Evolutionary conservation across 2,329 filamentous ascomycete genomes (phyloP).

Genomic region (Hymenotorrendiella dingleyae): DNA sequence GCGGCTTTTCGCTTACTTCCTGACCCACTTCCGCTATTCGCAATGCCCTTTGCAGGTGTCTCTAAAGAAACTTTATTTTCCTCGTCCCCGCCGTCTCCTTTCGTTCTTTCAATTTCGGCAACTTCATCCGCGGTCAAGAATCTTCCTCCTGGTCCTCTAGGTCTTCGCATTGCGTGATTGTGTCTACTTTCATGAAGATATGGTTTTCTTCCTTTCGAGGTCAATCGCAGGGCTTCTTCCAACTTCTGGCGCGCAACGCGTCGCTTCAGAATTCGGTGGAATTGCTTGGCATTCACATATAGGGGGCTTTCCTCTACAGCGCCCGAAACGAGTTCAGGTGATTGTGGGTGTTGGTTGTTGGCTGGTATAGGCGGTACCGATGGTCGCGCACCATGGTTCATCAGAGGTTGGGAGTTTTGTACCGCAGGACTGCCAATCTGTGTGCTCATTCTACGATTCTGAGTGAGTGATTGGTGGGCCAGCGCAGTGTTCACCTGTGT

Average conservation of each 20-base stretch:
- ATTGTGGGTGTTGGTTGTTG: constrained; percentile 61
- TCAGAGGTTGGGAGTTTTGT: constrained; percentile 66
- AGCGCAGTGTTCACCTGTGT: constrained; percentile 51
- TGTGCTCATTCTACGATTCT: constrained; percentile 68
- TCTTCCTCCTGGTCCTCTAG: constrained; percentile 85
- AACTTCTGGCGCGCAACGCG: constrained; percentile 88
- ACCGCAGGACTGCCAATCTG: constrained; percentile 63
- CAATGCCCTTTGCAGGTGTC: constrained; percentile 25
- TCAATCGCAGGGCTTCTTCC: constrained; percentile 85
- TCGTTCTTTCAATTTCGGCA: constrained; percentile 73
- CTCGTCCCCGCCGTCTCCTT: constrained; percentile 33
- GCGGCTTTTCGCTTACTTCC: constrained; percentile 59
- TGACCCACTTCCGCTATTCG: constrained; percentile 28
- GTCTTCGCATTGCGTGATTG: constrained; percentile 95
- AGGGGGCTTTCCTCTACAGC: constrained; percentile 84
- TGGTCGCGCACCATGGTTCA: constrained; percentile 58
- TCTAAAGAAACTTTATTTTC: constrained; percentile 34
- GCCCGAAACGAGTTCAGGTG: constrained; percentile 69
- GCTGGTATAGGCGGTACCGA: constrained; percentile 55
- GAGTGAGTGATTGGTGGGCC: constrained; percentile 41
- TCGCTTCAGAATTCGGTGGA: constrained; percentile 92
- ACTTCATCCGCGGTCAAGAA: constrained; percentile 97
- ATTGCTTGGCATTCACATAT: constrained; percentile 98
- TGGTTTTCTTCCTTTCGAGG: constrained; percentile 91
- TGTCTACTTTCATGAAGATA: constrained; percentile 97